A percentile compares a stretch with the other conserved stretches of the same genome.
Evolutionary conservation across 192 early-diverging fungal species (phyloP).

Genomic region (Entophlyctis luteolus): DNA sequence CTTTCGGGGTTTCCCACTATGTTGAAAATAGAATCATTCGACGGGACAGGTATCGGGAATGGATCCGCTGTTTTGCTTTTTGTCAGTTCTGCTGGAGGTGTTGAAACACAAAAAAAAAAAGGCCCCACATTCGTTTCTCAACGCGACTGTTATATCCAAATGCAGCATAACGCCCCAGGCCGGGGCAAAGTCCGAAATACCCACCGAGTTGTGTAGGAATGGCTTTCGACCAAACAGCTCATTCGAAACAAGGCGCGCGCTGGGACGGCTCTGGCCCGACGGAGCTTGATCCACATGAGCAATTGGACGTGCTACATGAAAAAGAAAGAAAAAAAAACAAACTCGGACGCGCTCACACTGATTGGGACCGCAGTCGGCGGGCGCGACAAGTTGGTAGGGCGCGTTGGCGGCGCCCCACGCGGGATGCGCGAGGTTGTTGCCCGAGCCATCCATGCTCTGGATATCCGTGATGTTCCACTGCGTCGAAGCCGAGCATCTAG

Average conservation of each 20-base stretch:
- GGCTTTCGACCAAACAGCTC: conserved; percentile 8
- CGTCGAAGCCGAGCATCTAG: too few species aligned
- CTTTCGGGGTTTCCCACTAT: not conserved
- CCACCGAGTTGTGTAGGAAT: not conserved
- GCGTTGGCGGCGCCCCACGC: not conserved
- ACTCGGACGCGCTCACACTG: not conserved
- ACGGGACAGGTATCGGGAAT: conserved; percentile 29
- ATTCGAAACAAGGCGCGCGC: conserved; percentile 8
- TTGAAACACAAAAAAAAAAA: not conserved
- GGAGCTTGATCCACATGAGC: too few species aligned
- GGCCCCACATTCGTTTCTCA: conserved; percentile 3
- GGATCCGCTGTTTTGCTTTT: conserved; percentile 19
- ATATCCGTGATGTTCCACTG: conserved; percentile 18
- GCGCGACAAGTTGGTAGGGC: not conserved
- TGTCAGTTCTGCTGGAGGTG: not conserved
- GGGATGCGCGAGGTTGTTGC: conserved; percentile 23
- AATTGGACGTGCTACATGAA: not conserved
- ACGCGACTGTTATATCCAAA: conserved; percentile 23
- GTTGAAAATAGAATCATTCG: conserved; percentile 22
- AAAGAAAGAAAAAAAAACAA: not conserved
- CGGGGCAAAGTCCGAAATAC: conserved; percentile 15
- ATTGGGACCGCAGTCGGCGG: conserved; percentile 16
- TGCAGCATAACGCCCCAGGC: conserved; percentile 37
- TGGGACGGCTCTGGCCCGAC: conserved; percentile 8
- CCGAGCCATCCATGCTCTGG: conserved; percentile 26